A percentile compares a stretch with the other conserved stretches of the same genome.
These are phyloP conservation scores for Chaetomium sp. DNA, from an alignment of 2,329 filamentous ascomycete species.

Conservation along the genomic window DNA sequence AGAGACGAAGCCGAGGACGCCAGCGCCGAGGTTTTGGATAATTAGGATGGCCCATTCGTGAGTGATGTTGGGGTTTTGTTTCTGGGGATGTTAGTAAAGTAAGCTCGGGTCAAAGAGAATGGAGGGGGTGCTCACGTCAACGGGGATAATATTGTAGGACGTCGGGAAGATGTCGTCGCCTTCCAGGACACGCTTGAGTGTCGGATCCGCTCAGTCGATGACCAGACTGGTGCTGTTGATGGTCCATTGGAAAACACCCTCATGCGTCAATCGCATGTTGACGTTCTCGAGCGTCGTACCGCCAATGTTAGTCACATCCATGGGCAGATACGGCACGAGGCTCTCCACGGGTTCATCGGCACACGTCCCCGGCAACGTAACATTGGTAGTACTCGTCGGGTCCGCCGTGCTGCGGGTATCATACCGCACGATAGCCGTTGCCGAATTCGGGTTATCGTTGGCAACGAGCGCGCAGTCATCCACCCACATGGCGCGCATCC, in stretches of 20 bases:
- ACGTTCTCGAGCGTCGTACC: too few relatives aligned
- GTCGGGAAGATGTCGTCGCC: conserved; percentile 23
- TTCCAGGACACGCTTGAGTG: conserved; percentile 29
- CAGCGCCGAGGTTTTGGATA: conserved; percentile 8
- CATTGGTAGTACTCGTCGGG: too few relatives aligned
- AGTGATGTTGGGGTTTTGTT: conserved; percentile 10
- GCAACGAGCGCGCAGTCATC: not conserved
- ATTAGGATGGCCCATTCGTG: conserved; percentile 31
- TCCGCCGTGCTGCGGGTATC: not conserved
- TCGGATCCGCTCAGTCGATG: conserved; percentile 43
- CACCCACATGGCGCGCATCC: not conserved
- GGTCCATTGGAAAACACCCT: conserved; percentile 37
- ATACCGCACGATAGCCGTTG: not conserved
- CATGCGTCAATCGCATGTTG: too few relatives aligned
- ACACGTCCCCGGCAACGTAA: too few relatives aligned
- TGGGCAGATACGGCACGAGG: too few relatives aligned
- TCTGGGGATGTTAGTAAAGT: not conserved
- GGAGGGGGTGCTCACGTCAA: conserved; percentile 13
- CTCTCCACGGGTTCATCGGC: too few relatives aligned
- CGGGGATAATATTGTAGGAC: conserved; percentile 27
- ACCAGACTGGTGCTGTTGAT: conserved; percentile 41
- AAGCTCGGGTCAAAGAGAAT: not conserved
- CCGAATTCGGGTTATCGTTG: not conserved
- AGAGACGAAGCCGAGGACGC: not conserved
- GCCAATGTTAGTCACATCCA: too few relatives aligned